Evolutionary conservation across 306 rosid genomes (phyloP).

Genomic region (Rosa chinensis): DNA sequence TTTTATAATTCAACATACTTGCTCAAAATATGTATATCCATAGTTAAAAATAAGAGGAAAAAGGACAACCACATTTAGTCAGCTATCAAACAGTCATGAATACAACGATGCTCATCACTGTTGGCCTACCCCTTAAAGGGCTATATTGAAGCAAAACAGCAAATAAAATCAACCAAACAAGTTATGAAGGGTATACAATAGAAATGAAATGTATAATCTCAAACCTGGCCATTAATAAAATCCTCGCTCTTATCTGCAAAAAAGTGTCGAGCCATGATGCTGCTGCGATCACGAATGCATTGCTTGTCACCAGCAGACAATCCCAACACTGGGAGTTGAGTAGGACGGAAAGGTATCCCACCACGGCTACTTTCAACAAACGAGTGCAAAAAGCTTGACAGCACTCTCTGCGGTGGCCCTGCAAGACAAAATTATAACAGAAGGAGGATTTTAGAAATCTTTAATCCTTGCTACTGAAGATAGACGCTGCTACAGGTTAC

Average conservation of each 20-base stretch:
- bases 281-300: constrained; percentile 91
- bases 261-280: constrained; percentile 98
- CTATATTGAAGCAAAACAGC: neutral
- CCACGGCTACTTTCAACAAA: constrained; percentile 90
- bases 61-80: neutral
- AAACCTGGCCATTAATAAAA: constrained; percentile 87
- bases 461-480: neutral
- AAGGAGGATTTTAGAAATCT: neutral
- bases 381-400: constrained; percentile 85
- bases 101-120: neutral
- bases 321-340: constrained; percentile 82
- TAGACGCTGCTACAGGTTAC: neutral
- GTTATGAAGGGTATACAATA: neutral
- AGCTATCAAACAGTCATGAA: neutral
- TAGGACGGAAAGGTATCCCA: constrained; percentile 83
- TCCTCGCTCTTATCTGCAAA: constrained; percentile 95
- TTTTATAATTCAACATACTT: neutral
- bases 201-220: constrained; percentile 19
- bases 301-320: constrained; percentile 92
- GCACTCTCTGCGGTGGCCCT: constrained; percentile 95
- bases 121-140: neutral
- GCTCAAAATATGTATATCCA: neutral
- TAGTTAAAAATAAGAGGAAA: neutral
- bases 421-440: constrained; percentile 34
- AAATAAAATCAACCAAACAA: neutral